Evolutionary conservation across 495 filamentous ascomycete genomes (phyloP), one percentile per base, ranked within the genome.

Genomic region (Trichoderma gamsii): DNA sequence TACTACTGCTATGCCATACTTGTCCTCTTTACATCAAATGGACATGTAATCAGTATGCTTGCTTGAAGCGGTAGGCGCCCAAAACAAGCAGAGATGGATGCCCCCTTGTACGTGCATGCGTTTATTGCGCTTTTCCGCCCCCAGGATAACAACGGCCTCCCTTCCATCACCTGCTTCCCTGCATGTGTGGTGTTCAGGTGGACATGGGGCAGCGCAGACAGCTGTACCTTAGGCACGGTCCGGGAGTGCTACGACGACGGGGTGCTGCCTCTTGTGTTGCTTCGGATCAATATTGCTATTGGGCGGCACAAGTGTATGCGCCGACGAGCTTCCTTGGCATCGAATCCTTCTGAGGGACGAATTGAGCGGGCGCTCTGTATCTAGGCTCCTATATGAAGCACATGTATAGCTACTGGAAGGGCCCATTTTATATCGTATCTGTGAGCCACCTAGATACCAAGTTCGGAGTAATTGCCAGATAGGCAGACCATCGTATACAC

Each of bases 161-260:
- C 21, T 56, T 56, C 51, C 51, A 25, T 56, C 51, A 56, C 51
- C 51, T 25, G 51, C 51, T 56, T 56, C 51, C 51, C 21, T 56
- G 51, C 51, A 56, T 56, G 21, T 38, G 8, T 56, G 16, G 16
- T 56, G 18, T 56, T 56, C 51, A 56, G 51, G 51, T 56, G 51
- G 51, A 6, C n/a, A 23, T n/a, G 51, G 51, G 21, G 18, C 51
- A 21, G 5, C 16, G 51, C 51, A 11, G 51, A 56, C 21, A 25
- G 21, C 3, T 25, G 51, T 23, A 29, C 29, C 29, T 29, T 29
- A 56, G 16, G 18, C 43, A 46, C 18, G 18, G 13, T 16, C 43
- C 12, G 4, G 41, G 43, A 46, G 43, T 46, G 18, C 43, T 15
- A 46, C 13, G 12, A 15, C 43, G 18, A 15, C 43, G 18, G 43